Percentiles rank a stretch among this genome's conserved stretches.
phyloP scores from a whole-genome alignment of 441 rosid species.

The Euphorbia celastroides region DNA sequence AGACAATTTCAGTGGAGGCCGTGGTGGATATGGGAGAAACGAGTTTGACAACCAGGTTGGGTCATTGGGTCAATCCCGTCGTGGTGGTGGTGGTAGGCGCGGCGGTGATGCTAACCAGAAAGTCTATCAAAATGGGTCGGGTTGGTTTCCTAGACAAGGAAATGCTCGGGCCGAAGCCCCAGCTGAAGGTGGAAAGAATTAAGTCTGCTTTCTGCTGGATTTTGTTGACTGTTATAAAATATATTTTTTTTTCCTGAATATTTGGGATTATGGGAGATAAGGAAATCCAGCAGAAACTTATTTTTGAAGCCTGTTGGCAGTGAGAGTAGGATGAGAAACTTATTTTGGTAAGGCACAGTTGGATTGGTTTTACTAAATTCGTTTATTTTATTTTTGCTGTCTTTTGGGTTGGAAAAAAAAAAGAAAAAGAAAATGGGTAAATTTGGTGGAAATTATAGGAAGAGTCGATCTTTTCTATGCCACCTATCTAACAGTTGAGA shows the following conservation, averaged over 20 bases:
- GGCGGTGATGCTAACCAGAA: slow-evolving; percentile 34
- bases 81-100: slow-evolving; percentile 22
- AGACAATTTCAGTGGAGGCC: slow-evolving; percentile 41
- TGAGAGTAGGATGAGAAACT: no score
- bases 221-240: background rate
- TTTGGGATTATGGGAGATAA: slow-evolving; percentile 5
- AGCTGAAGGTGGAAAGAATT: slow-evolving; percentile 17
- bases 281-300: no score
- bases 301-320: no score
- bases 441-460: no score
- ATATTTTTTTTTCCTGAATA: background rate
- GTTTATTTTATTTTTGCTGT: no score
- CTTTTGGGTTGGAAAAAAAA: no score
- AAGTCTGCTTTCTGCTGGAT: slow-evolving; percentile 7
- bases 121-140: slow-evolving; percentile 37
- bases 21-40: slow-evolving; percentile 33
- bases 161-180: background rate
- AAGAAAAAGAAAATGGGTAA: no score
- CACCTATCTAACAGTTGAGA: no score
- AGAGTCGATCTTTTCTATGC: no score
- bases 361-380: no score
- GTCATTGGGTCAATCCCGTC: slow-evolving; percentile 27
- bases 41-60: slow-evolving; percentile 36
- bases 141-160: slow-evolving; percentile 26
- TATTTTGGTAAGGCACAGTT: no score